Evolutionary conservation across 148 eudicot species (phyloP), one percentile per base, ranked within the genome.

Genomic region (Tetragonia tetragonoides): DNA sequence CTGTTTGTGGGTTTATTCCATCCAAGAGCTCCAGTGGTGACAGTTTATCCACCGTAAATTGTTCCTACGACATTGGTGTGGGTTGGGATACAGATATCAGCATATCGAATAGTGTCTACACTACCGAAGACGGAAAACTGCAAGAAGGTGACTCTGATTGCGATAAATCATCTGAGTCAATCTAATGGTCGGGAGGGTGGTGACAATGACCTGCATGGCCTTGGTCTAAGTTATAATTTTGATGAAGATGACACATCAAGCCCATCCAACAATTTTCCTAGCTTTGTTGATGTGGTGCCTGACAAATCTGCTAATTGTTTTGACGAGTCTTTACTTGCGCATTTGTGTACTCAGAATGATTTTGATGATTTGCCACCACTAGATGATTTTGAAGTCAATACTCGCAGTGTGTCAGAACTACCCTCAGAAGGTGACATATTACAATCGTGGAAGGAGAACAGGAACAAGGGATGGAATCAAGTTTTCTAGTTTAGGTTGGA

Each of bases 401-500:
- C 76, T 14, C 42, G 77, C 42, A 38, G 59, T 39, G 83, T 68
- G 65, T 65, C 84, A 5, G 56, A 68, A 18, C 74, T 83, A 72
- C 97, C 97, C 47, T 88, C 94, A 18, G 97, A 95, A 5, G 59
- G 80, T 37, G 93, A 91, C 75, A 91, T 95, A 79, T 80, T 95
- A 64, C 77, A 88, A 73, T 85, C 80, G 16, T 95, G 99, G 99
- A 85, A 90, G 84, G 83, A 88, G 75, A 78, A 83, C 75, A 77
- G 86, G 78, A 47, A 68, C 47, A 81, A 78, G 6, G n/a, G 83
- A 87, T 77, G 83, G 85, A 73, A 24, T 47, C 2, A 38, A 67
- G 23, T 54, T 57, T 16, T 40, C 46, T 24, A 68, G 15, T 44
- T 60, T 59, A 44, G 38, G 14, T 59, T 46, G 80, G 10, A 28